These are phyloP conservation scores for Hyphopichia homilentoma DNA, from an alignment of 805 yeast species.

Conservation along the genomic window DNA sequence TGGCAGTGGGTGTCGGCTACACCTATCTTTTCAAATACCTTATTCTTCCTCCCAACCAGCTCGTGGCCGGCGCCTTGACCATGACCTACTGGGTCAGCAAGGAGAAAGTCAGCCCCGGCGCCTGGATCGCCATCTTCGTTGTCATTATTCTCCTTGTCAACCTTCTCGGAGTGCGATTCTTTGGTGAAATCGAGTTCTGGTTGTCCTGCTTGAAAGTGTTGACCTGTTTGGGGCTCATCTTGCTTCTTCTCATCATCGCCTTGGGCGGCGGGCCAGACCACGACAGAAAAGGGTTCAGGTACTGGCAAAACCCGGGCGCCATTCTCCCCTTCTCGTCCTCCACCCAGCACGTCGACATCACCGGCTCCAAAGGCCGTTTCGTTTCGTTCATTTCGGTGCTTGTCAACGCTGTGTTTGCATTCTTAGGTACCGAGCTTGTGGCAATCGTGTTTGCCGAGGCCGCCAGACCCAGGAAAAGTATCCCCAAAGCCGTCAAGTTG, in stretches of 20 bases:
- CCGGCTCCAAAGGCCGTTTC: slow-evolving; percentile 51
- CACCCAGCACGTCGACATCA: slow-evolving; percentile 11
- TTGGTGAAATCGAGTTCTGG: slow-evolving; percentile 61
- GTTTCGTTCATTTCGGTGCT: slow-evolving; percentile 60
- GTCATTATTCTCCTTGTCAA: slow-evolving; percentile 39
- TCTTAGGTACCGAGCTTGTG: slow-evolving; percentile 64
- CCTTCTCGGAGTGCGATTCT: slow-evolving; percentile 47
- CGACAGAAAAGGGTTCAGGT: slow-evolving; percentile 71
- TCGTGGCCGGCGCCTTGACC: slow-evolving; percentile 57
- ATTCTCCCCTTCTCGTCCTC: slow-evolving; percentile 44
- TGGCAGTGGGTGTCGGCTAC: slow-evolving; percentile 69
- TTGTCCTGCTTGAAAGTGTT: slow-evolving; percentile 61
- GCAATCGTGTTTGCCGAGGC: slow-evolving; percentile 77
- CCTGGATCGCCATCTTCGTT: slow-evolving; percentile 51
- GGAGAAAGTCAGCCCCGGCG: slow-evolving; percentile 46
- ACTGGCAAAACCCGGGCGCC: slow-evolving; percentile 70
- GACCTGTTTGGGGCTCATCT: slow-evolving; percentile 63
- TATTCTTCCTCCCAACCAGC: slow-evolving; percentile 58
- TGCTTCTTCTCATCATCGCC: slow-evolving; percentile 60
- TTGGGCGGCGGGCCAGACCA: slow-evolving; percentile 77
- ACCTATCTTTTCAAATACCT: slow-evolving; percentile 54
- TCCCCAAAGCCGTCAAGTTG: slow-evolving; percentile 68
- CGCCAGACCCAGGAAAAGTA: slow-evolving; percentile 56
- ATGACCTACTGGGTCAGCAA: slow-evolving; percentile 49
- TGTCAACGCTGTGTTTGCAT: slow-evolving; percentile 67